Conservation (phyloP, 768 basidiomycete species). For the Scleroderma citrinum region DNA sequence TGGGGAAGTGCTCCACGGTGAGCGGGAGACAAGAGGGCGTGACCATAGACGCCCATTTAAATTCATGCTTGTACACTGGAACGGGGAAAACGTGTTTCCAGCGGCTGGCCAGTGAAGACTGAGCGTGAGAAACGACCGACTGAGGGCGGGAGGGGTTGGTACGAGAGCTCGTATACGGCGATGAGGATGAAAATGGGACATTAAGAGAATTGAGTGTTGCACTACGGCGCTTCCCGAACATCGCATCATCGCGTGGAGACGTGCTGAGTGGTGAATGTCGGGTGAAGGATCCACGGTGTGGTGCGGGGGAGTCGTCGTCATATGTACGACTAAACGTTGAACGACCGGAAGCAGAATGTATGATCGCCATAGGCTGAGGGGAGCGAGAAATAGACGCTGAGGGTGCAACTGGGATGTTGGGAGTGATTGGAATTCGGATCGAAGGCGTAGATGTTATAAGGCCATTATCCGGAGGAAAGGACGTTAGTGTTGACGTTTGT, state of each 20-base stretch:
- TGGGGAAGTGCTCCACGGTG: slow-evolving; percentile 85
- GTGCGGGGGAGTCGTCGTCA: slow-evolving; percentile 50
- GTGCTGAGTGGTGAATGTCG: slow-evolving; percentile 63
- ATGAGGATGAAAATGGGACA: slow-evolving; percentile 45
- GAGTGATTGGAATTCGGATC: slow-evolving; percentile 25
- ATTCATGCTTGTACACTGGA: slow-evolving; percentile 69
- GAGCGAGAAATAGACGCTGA: slow-evolving; percentile 30
- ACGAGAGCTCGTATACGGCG: slow-evolving; percentile 30
- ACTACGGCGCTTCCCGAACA: slow-evolving; percentile 49
- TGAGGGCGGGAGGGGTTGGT: slow-evolving; percentile 68
- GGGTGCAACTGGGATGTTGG: slow-evolving; percentile 25
- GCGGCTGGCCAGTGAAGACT: slow-evolving; percentile 71
- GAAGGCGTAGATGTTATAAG: slow-evolving; percentile 19
- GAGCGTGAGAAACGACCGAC: slow-evolving; percentile 50
- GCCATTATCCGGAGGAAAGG: slow-evolving; percentile 39
- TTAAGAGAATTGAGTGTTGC: slow-evolving; percentile 32
- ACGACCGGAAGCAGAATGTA: slow-evolving; percentile 34
- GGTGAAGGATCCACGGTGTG: slow-evolving; percentile 43
- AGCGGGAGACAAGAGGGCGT: slow-evolving; percentile 86
- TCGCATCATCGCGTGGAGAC: slow-evolving; percentile 64
- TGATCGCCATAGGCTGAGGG: slow-evolving; percentile 38
- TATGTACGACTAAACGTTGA: slow-evolving; percentile 45
- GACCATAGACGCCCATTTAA: slow-evolving; percentile 88
- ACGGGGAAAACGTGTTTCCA: slow-evolving; percentile 87
- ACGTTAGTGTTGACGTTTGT: slow-evolving; percentile 47